Evolutionary conservation across 139 green algal species (phyloP), one percentile per base, ranked within the genome.

Genomic region (Micractinium conductrix): DNA sequence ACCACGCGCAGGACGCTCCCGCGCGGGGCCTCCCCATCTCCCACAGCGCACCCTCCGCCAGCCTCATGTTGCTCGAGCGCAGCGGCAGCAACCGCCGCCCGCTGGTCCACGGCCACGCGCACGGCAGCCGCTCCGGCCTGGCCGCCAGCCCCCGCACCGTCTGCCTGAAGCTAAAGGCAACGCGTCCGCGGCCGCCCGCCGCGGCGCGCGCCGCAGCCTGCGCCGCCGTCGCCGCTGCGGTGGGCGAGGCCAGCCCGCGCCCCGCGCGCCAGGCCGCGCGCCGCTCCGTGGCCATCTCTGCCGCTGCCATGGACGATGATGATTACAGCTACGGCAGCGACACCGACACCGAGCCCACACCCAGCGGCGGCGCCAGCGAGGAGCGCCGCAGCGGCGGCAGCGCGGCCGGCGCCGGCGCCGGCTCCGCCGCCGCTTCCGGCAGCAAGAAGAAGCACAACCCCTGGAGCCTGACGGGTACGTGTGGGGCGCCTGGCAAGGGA

Each of bases 381-480:
- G 55, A 72, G 55, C 75, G 75, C 45, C 55, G 58, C 76, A n/a
- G 76, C 76, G 40, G 73, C 45, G 44, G 9, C 73, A 3, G 12
- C 55, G 7, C 17, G 8, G 55, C 55, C 42, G 24, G 70, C 42
- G 24, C 24, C 24, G 40, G 24, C 2, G 40, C 69, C 40, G 21
- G n/a, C 69, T 2, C 24, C 63, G n/a, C 33, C 55, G 55, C n/a
- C 5, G n/a, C n/a, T 8, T 71, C 21, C 63, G 33, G 67, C 7
- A 26, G 44, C 53, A 86, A 92, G 78, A 94, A 94, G 85, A 92
- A 92, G 40, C 91, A 94, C 84, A 93, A 94, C 84, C 91, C 91
- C 40, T 94, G 91, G 91, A 88, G 37, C 40, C 72, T 67, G 21
- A 30, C 17, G 21, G 55, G n/a, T n/a, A n/a, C n/a, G n/a, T n/a